These are phyloP conservation scores for Isatis tinctoria DNA, from an alignment of 345 rosid species.

Conservation along the genomic window DNA sequence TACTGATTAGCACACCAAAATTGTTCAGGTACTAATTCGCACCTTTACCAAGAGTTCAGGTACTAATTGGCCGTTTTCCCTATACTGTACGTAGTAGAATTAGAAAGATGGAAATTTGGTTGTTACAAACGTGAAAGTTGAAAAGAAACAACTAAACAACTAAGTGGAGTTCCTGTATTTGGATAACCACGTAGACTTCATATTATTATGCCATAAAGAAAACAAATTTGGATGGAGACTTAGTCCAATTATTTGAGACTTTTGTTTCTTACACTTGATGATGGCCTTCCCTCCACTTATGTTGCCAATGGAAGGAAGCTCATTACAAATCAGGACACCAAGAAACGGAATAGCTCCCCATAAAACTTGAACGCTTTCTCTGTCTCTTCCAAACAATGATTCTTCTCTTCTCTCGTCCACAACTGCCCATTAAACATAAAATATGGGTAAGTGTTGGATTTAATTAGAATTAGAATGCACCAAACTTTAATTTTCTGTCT, in stretches of 20 bases:
- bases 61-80: too few relatives aligned
- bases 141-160: neutral
- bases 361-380: conserved; percentile 74
- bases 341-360: conserved; percentile 68
- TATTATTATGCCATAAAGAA: neutral
- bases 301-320: neutral
- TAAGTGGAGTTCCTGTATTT: neutral
- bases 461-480: neutral
- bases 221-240: neutral
- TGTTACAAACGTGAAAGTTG: too few relatives aligned
- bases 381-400: conserved; percentile 82
- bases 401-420: conserved; percentile 85
- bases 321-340: conserved; percentile 42
- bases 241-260: neutral
- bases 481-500: neutral
- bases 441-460: neutral
- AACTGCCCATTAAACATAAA: neutral
- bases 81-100: too few relatives aligned
- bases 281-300: neutral
- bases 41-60: too few relatives aligned
- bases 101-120: too few relatives aligned
- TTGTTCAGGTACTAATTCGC: too few relatives aligned
- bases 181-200: neutral
- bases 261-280: neutral
- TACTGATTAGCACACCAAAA: too few relatives aligned